Base-by-base conservation (phyloP, 2,329 filamentous ascomycete genomes). In the Coleophoma eucalyptorum region DNA sequence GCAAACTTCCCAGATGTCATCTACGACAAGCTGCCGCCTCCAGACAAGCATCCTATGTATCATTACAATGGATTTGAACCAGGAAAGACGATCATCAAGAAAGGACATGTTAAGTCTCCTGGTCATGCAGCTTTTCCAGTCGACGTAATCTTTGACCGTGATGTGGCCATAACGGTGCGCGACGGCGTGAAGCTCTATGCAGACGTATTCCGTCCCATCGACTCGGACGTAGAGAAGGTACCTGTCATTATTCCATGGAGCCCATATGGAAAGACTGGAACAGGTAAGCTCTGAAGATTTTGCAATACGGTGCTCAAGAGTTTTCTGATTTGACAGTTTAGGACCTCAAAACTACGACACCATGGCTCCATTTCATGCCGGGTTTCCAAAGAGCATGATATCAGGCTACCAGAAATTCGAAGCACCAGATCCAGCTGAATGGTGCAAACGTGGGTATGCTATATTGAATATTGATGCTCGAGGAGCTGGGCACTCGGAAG, bases 361-460 rank as follows among this genome's bases (percentile, higher is more conserved):
- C 37, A 40, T 40, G 37, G 37, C 37, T 40, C 37, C 37, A 8
- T 40, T 40, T 13, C 37, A 19, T n/a, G 37, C 37, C 19, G 37
- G 37, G 26, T 26, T 26, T 21, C n/a, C 48, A 35, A 45, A 31
- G 21, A 55, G 54, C 3, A 49, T 55, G 5, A 55, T 60, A 43
- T 52, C 54, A 8, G 26, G 26, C 26, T 26, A 26, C 4, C 19
- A 40, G 12, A 8, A 11, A 35, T 59, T 58, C 34, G 58, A 60
- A 46, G 55, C 40, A 19, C 57, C 50, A 13, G 59, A 63, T 43
- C 60, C 60, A 4, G 58, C 57, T 2, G 54, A 59, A 20, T 63
- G 58, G 58, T 51, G 55, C 4, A 40, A 51, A 0, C 42, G 47
- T 11, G 60, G 59, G 19, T 62, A 61, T 41, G 59, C 59, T 12